Percentiles rank a stretch among this genome's conserved stretches.
phyloP scores from a whole-genome alignment of 345 rosid genomes.

The Murraya koenigii region DNA sequence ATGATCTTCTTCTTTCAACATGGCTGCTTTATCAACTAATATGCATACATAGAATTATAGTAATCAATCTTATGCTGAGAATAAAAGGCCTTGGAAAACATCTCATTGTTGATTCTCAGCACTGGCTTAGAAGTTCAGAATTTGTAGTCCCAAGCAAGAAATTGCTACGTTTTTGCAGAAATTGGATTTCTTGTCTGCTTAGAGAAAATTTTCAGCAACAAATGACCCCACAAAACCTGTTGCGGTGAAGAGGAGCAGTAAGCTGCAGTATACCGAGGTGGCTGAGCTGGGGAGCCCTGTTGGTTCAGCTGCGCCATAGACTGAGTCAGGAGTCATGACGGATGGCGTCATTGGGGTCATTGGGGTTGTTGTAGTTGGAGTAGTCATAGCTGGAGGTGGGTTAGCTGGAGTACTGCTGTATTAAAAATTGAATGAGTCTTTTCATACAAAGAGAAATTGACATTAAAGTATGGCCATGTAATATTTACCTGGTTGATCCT shows the following conservation, averaged over 20 bases:
- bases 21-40: slow-evolving; percentile 38
- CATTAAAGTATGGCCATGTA: slow-evolving; percentile 1
- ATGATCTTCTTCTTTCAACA: slow-evolving; percentile 35
- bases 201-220: slow-evolving; percentile 40
- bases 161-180: slow-evolving; percentile 21
- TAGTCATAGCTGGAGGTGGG: slow-evolving; percentile 31
- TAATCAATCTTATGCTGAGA: slow-evolving; percentile 32
- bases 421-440: slow-evolving; percentile 11
- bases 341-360: slow-evolving; percentile 41
- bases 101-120: slow-evolving; percentile 26
- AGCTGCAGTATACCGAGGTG: slow-evolving; percentile 36
- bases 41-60: slow-evolving; percentile 36
- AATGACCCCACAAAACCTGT: slow-evolving; percentile 40
- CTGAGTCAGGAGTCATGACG: slow-evolving; percentile 37
- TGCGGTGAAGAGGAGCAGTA: slow-evolving; percentile 39
- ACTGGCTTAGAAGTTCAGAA: slow-evolving; percentile 25
- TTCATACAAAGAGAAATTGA: neutral
- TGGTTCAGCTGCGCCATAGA: slow-evolving; percentile 74
- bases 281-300: slow-evolving; percentile 82
- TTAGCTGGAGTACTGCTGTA: slow-evolving; percentile 56
- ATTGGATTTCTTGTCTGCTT: slow-evolving; percentile 20
- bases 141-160: slow-evolving; percentile 28
- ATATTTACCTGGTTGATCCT: slow-evolving; percentile 34
- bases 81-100: slow-evolving; percentile 28
- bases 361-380: slow-evolving; percentile 32